Base-by-base conservation (phyloP, 2,329 filamentous ascomycete species). In the Colletotrichum acutatum region DNA sequence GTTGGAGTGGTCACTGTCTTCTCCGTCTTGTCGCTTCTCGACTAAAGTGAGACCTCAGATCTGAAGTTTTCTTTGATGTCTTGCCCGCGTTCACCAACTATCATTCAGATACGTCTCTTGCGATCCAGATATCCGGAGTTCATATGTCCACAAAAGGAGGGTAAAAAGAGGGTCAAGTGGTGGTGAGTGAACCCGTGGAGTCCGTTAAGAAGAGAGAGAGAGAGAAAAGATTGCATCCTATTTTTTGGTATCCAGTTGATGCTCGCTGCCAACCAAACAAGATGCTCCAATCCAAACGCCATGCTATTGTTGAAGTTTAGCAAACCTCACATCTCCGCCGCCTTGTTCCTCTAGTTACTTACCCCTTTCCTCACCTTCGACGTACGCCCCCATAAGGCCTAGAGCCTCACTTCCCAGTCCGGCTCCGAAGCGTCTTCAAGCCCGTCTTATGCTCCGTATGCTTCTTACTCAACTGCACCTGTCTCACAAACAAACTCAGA, bases 371-470 rank as follows among this genome's bases (percentile, higher is more conserved):
- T n/a, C 19, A 19, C 7, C 16, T 7, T 46, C 4, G 19, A 9
- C 7, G 8, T 19, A 2, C 11, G 8, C 32, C 24, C 7, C 9
- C 14, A 42, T 42, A 2, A 19, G n/a, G n/a, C n/a, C n/a, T 14
- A 5, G 14, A 42, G 4, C 26, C 22, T 52, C 32, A 72, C 22
- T 53, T 62, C 19, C 66, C 73, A 5, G 70, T 62, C 22, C 74
- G 72, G 56, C 78, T 81, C 56, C 75, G 65, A 61, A 86, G 78
- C 6, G 83, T 82, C 74, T 85, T 80, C 69, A 91, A 77, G 0
- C 90, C 90, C 0, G 90, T 91, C 83, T 89, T 89, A 78, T 90
- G 86, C 80, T 90, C 89, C 46, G 85, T 83, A 71, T 91, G 89
- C 34, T 88, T 83, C 75, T 86, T 88, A 80, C 85, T 90, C 68